Base-by-base conservation (phyloP, 306 rosid species). In the Vachellia pachyceras region DNA sequence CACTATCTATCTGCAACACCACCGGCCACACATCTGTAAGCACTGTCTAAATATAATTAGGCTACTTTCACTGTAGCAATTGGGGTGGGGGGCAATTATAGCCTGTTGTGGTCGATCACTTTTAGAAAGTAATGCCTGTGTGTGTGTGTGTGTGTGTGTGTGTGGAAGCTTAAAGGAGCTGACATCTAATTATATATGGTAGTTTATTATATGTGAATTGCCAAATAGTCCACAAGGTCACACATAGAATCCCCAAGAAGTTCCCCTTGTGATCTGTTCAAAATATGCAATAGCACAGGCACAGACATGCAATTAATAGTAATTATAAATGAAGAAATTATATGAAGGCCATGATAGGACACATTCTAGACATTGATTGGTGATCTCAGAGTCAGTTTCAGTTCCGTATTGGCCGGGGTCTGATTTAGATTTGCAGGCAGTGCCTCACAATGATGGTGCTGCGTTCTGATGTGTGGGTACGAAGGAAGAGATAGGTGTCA, bases 1-100 rank as follows among this genome's bases (percentile, higher is more conserved):
- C 66, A 79, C 33, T 29, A 29, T 61, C 33, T 29, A 29, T 44
- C 12, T 10, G 10, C 35, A 35, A 64, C 77, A 78, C 9, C 82
- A 29, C 33, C 33, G 2, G 33, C 33, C 33, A 29, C 86, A 58
- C 52, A 78, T 75, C 64, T 75, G 54, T 25, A 60, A 41, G 36
- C 67, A 60, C 33, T 29, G 33, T 60, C 2, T 55, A 55, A n/a
- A 64, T 3, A 35, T 9, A n/a, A 46, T 55, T 11, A 25, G 71
- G 69, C 67, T 61, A 39, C 57, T 72, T 68, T 22, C 47, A 35
- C 49, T 11, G 72, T 75, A 49, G 58, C 60, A 68, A 84, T 72
- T 68, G 86, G 77, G 73, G 33, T 29, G 33, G 79, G 77, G 69
- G 79, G 7, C 55, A 58, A 81, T 84, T 65, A 85, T 82, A 75